Base-by-base conservation (phyloP, 768 basidiomycete genomes). In the Serendipita vermifera region DNA sequence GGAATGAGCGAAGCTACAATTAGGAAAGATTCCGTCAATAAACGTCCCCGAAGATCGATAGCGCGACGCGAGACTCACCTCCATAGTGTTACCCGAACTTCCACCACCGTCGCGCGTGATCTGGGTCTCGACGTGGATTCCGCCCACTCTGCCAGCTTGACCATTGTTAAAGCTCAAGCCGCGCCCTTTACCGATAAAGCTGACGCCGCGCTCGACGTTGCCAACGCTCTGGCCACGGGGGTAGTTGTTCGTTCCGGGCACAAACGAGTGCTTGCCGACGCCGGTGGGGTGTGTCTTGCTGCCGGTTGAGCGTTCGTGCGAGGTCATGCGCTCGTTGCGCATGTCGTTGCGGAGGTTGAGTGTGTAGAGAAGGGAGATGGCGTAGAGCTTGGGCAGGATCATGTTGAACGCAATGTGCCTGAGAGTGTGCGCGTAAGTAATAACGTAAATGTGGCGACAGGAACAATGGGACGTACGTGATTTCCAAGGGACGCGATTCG, bases 351-450 rank as follows among this genome's bases (percentile, higher is more conserved):
- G 55, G 20, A 41, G 5, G 55, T 56, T 56, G 55, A 56, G 55
- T 14, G 55, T 56, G 55, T 56, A 56, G 14, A 56, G 20, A 7
- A 41, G 33, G 24, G 55, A 56, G 38, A 56, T n/a, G 38, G 55
- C 40, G 55, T 56, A 56, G 4, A 56, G 39, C 55, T 41, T 56
- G 4, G 55, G 55, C 38, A 38, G 17, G 15, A 56, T 36, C 38
- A 56, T 40, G 39, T 56, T 56, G 20, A 56, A 56, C 24, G 46
- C 46, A 29, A 51, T 51, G 46, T 51, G 46, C 11, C 46, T 51
- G 17, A 9, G 26, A 11, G 20, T 26, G 7, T 20, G 7, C 27
- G 22, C 26, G 9, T 27, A 7, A 26, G 15, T 41, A 6, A 41
- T 17, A 7, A 31, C 20, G 24, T 51, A 31, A 22, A 24, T 15